A percentile compares a stretch with the other conserved stretches of the same genome.
phyloP scores from a whole-genome alignment of 2,329 filamentous ascomycete genomes.

The Aspergillus oerlinghausenensis region DNA sequence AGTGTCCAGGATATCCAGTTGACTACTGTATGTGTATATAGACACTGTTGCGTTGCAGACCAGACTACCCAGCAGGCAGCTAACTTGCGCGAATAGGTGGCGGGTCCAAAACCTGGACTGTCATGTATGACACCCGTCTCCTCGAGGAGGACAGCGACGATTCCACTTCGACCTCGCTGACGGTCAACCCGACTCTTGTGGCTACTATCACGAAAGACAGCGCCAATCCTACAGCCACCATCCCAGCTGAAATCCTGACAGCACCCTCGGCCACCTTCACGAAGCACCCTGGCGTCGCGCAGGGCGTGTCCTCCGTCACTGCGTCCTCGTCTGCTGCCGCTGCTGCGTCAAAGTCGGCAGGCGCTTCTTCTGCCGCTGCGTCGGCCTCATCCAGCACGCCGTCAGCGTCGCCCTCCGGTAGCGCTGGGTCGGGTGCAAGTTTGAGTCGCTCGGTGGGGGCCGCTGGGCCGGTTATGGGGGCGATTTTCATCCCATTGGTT shows the following conservation, averaged over 20 bases:
- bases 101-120: conserved; percentile 13
- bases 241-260: conserved; percentile 9
- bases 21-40: conserved; percentile 17
- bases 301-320: neutral
- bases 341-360: conserved; percentile 1
- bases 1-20: conserved; percentile 17
- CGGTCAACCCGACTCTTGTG: conserved; percentile 9
- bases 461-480: conserved; percentile 16
- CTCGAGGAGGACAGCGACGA: neutral
- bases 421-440: conserved; percentile 7
- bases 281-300: conserved; percentile 1
- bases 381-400: conserved; percentile 3
- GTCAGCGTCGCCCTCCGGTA: conserved; percentile 8
- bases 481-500: conserved; percentile 6
- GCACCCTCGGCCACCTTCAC: conserved; percentile 8
- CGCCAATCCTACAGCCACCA: conserved; percentile 1
- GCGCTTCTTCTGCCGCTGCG: neutral
- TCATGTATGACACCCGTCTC: conserved; percentile 5
- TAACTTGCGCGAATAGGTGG: conserved; percentile 11
- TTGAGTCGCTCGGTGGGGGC: conserved; percentile 14
- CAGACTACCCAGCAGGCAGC: neutral
- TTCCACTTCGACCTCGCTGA: neutral
- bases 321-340: conserved; percentile 2
- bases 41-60: neutral
- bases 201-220: conserved; percentile 2